Evolutionary conservation across 2,329 filamentous ascomycete genomes (phyloP).

Genomic region (Aspergillus sp.): DNA sequence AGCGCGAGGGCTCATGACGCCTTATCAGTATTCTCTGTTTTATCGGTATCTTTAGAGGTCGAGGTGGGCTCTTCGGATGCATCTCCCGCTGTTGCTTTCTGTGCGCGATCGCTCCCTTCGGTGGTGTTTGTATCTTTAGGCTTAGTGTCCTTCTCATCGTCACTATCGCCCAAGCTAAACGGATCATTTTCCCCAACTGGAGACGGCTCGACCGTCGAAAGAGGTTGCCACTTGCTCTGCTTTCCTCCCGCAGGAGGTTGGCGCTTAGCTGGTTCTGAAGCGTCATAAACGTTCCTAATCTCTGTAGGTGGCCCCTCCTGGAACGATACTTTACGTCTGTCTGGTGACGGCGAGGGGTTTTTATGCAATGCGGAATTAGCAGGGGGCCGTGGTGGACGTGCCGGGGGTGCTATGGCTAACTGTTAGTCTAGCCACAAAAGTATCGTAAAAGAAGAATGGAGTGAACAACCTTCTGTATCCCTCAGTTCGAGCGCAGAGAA

Average conservation of each 20-base stretch:
- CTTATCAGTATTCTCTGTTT: conserved; percentile 28
- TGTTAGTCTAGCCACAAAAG: neutral
- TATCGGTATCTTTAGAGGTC: conserved; percentile 24
- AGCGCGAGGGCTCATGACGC: conserved; percentile 16
- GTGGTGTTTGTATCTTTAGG: conserved; percentile 57
- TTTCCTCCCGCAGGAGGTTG: conserved; percentile 56
- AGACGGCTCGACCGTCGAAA: conserved; percentile 79
- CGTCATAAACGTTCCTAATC: conserved; percentile 71
- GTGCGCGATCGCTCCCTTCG: conserved; percentile 60
- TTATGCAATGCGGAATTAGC: conserved; percentile 82
- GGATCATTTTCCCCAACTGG: conserved; percentile 90
- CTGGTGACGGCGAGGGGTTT: conserved; percentile 58
- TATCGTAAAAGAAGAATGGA: neutral
- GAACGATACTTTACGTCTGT: conserved; percentile 56
- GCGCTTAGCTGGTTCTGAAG: conserved; percentile 58
- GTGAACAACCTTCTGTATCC: conserved; percentile 57
- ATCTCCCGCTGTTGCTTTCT: conserved; percentile 59
- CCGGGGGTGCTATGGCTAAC: conserved; percentile 49
- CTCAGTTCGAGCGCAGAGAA: conserved; percentile 68
- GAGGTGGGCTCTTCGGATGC: conserved; percentile 42
- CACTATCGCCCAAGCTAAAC: conserved; percentile 93
- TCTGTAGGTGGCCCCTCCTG: conserved; percentile 71
- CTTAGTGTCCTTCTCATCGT: conserved; percentile 83
- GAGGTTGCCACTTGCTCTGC: conserved; percentile 93
- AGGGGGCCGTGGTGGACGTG: conserved; percentile 61